Conservation (phyloP, 106 monocot genomes). For the Dendrobium officinale region DNA sequence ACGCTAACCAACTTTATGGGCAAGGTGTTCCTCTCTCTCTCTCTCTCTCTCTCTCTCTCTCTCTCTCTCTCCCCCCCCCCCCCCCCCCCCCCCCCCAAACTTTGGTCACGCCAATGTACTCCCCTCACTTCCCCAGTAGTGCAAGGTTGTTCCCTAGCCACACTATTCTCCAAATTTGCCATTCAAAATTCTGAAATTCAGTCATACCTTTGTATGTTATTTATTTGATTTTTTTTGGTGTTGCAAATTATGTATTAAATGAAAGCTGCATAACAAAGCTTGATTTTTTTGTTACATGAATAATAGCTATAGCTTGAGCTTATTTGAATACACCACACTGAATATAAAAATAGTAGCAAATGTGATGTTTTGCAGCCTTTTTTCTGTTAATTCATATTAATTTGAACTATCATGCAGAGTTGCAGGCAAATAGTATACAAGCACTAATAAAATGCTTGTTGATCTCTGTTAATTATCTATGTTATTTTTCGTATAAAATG, state of each 20-base stretch:
- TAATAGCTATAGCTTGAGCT: background rate
- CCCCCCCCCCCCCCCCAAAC: no score
- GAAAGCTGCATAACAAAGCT: background rate
- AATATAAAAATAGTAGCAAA: background rate
- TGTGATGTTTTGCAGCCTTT: background rate
- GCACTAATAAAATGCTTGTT: background rate
- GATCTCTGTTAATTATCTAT: background rate
- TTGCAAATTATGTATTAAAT: conserved; percentile 1
- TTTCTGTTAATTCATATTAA: background rate
- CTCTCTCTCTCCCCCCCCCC: background rate
- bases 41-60: background rate
- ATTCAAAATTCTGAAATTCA: background rate
- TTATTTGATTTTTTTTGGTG: background rate
- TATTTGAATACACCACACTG: background rate
- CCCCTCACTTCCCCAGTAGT: background rate
- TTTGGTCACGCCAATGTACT: background rate
- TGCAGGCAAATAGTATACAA: background rate
- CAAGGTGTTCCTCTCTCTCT: conserved; percentile 34
- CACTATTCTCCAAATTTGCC: background rate
- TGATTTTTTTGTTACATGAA: background rate
- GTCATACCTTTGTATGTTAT: background rate
- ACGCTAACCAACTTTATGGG: conserved; percentile 82
- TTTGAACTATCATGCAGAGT: background rate
- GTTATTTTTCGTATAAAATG: background rate
- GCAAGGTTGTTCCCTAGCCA: background rate